A percentile compares a stretch with the other conserved stretches of the same genome.
These are phyloP conservation scores for Metarhizium anisopliae DNA, from an alignment of 2,329 filamentous ascomycete genomes.

Conservation along the genomic window DNA sequence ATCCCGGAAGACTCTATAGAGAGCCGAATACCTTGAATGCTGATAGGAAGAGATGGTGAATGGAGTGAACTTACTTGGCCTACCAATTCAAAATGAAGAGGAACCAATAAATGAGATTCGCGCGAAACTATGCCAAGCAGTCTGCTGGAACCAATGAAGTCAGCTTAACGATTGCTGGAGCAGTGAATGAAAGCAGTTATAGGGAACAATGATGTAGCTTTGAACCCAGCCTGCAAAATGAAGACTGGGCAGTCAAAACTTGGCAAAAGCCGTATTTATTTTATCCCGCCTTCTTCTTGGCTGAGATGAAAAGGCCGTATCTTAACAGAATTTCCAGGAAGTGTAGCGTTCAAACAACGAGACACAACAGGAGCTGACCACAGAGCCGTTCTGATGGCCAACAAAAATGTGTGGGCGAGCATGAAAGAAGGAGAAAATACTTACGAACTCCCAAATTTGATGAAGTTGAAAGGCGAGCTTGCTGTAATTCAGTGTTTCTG, in stretches of 20 bases:
- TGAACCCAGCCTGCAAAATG: background rate
- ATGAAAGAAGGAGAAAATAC: background rate
- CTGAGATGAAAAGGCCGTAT: too few species aligned
- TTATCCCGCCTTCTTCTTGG: too few species aligned
- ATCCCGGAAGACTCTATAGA: background rate
- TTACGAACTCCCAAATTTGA: background rate
- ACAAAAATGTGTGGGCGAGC: too few species aligned
- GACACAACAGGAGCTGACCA: too few species aligned
- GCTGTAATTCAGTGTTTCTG: too few species aligned
- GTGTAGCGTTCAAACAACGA: too few species aligned
- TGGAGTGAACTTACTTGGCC: background rate
- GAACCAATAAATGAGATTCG: background rate
- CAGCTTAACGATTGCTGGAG: background rate
- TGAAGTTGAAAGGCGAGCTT: background rate
- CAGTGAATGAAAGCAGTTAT: background rate
- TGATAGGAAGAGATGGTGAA: background rate
- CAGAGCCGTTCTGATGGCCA: too few species aligned
- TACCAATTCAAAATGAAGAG: background rate
- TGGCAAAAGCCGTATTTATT: too few species aligned
- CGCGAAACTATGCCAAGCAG: background rate
- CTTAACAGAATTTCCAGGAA: too few species aligned
- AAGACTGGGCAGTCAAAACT: background rate
- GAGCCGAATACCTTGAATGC: background rate
- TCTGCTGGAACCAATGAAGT: background rate
- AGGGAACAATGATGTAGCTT: background rate